Base-by-base conservation (phyloP, 192 early-diverging fungal species). In the Umbelopsis isabellina region DNA sequence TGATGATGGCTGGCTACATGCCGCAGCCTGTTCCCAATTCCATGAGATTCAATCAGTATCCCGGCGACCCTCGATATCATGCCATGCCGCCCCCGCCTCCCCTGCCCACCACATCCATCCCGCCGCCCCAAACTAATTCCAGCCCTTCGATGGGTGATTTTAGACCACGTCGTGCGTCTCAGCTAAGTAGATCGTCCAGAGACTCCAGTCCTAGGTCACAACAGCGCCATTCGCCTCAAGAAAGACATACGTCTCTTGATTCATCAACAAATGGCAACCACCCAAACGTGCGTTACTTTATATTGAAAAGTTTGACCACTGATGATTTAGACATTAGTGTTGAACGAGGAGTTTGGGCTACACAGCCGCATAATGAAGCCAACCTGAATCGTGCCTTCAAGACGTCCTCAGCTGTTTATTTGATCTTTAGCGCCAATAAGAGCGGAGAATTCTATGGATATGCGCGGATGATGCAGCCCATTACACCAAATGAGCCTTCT, bases 371-470 rank as follows among this genome's bases (percentile, higher is more conserved):
- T 49, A 73, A 82, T 50, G 83, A 82, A 23, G 75, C 83, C 12
- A 66, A 72, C n/a, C 66, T 84, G 53, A 84, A 84, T 50, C 78
- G 78, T 2, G 83, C 83, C 0, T 84, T 82, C 55, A 68, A 73
- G 66, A 80, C 81, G 64, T 5, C 50, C n/a, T 27, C 46, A 1
- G 65, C 47, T 21, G 83, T 84, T 1, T 84, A 76, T 72, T 72
- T 84, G 47, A 75, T 84, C 20, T 84, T 84, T 50, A 84, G 83
- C 64, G 83, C 80, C 2, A 84, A 84, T 68, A 84, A 82, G 67
- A 84, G 83, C 51, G 83, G 83, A 5, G 83, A 84, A 52, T 84
- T 84, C 64, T 84, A 82, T 74, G 83, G 83, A 37, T 84, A 78
- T 70, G 83, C 80, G 30, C 70, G 73, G 77, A 69, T 69, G 67